Conservation (phyloP, 2,329 filamentous ascomycete species). For the Neodidymelliopsis sp. region DNA sequence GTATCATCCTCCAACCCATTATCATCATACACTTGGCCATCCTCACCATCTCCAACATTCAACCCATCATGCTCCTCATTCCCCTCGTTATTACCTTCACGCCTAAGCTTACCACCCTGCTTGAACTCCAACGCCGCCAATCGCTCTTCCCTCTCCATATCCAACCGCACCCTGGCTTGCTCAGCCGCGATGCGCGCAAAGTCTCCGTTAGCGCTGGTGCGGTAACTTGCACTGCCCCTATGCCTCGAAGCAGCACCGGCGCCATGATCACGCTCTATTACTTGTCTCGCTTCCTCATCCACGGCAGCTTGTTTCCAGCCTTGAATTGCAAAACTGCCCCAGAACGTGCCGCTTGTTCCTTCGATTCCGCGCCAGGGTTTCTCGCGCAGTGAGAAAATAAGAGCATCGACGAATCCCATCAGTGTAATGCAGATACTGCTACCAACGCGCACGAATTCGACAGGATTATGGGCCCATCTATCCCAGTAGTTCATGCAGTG, state of each 20-base stretch:
- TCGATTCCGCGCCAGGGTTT: conserved; percentile 71
- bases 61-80: neutral
- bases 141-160: conserved; percentile 47
- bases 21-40: conserved; percentile 10
- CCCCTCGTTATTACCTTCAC: neutral
- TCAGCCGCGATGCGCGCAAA: conserved; percentile 41
- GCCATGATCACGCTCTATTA: neutral
- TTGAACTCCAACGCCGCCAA: conserved; percentile 7
- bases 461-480: conserved; percentile 57
- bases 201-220: conserved; percentile 32
- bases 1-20: conserved; percentile 11
- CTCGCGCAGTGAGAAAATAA: conserved; percentile 73
- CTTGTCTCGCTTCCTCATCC: too few species aligned
- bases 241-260: neutral
- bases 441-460: conserved; percentile 64
- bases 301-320: too few species aligned
- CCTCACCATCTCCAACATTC: conserved; percentile 6
- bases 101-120: neutral
- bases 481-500: conserved; percentile 69
- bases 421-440: conserved; percentile 66
- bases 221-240: conserved; percentile 11
- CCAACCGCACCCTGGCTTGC: conserved; percentile 49
- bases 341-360: conserved; percentile 52
- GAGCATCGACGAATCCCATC: conserved; percentile 73
- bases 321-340: conserved; percentile 48